Percentiles rank a stretch among this genome's conserved stretches.
Conservation (phyloP, 176 grass and related monocot species). For the Musa schizocarpa region DNA sequence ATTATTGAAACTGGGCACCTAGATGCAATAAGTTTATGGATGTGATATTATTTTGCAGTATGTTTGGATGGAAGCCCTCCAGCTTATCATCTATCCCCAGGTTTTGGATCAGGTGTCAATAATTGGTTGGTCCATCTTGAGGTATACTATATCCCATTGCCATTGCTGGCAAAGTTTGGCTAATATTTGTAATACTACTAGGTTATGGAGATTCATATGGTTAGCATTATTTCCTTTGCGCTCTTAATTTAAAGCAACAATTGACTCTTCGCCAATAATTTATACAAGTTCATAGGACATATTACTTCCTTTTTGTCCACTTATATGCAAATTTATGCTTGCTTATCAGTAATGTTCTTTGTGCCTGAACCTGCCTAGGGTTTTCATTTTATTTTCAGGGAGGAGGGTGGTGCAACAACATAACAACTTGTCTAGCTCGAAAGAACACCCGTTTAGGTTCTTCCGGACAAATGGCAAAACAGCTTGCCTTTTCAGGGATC, state of each 20-base stretch:
- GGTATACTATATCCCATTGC: neutral
- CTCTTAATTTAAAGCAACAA: neutral
- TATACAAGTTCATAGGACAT: too few species aligned
- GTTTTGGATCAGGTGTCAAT: constrained; percentile 22
- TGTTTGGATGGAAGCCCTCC: constrained; percentile 31
- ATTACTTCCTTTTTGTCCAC: neutral
- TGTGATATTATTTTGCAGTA: constrained; percentile 5
- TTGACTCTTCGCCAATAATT: neutral
- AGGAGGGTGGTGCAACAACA: constrained; percentile 75
- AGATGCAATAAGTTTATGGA: neutral
- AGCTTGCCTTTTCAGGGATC: constrained; percentile 59
- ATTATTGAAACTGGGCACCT: neutral
- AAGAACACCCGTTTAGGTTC: constrained; percentile 67
- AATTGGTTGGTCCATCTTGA: constrained; percentile 27
- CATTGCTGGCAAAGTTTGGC: neutral
- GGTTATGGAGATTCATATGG: neutral
- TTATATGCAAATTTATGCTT: neutral
- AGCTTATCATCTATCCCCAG: constrained; percentile 26
- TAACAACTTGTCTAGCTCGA: constrained; percentile 45
- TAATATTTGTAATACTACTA: neutral
- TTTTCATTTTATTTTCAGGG: constrained; percentile 29
- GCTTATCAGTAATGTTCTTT: neutral
- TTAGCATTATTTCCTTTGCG: neutral
- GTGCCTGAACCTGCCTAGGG: neutral
- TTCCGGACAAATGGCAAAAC: constrained; percentile 55